phyloP scores from a whole-genome alignment of 306 rosid genomes.

The Cyamopsis tetragonoloba region DNA sequence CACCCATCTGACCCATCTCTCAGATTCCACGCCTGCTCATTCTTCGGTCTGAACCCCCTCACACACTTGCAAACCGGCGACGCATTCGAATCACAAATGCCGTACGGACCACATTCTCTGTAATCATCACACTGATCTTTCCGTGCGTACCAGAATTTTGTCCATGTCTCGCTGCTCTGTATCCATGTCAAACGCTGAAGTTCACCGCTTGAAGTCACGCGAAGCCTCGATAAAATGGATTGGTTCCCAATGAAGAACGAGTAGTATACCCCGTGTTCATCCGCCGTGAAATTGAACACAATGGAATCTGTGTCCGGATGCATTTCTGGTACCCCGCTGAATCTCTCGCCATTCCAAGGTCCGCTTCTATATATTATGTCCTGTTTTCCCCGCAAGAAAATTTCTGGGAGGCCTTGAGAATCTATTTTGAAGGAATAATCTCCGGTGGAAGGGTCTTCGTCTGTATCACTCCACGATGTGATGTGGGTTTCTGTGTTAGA shows the following conservation, averaged over 20 bases:
- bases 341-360: conserved; percentile 73
- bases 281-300: conserved; percentile 21
- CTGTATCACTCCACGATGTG: conserved; percentile 47
- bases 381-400: conserved; percentile 28
- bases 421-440: conserved; percentile 42
- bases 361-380: conserved; percentile 43
- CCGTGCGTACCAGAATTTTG: conserved; percentile 51
- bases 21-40: conserved; percentile 51
- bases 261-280: conserved; percentile 44
- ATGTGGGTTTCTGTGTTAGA: conserved; percentile 36
- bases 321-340: conserved; percentile 80
- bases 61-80: conserved; percentile 65
- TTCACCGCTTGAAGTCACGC: conserved; percentile 26
- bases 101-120: conserved; percentile 54
- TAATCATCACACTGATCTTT: conserved; percentile 62
- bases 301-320: conserved; percentile 24
- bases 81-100: conserved; percentile 52
- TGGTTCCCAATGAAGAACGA: conserved; percentile 21
- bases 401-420: conserved; percentile 52
- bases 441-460: conserved; percentile 54
- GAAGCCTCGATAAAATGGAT: conserved; percentile 38
- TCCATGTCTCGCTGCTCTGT: conserved; percentile 39
- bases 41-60: conserved; percentile 57
- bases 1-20: conserved; percentile 85
- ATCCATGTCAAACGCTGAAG: conserved; percentile 50